phyloP scores from a whole-genome alignment of 1,284 basidiomycete genomes.

The Marasmius oreades region DNA sequence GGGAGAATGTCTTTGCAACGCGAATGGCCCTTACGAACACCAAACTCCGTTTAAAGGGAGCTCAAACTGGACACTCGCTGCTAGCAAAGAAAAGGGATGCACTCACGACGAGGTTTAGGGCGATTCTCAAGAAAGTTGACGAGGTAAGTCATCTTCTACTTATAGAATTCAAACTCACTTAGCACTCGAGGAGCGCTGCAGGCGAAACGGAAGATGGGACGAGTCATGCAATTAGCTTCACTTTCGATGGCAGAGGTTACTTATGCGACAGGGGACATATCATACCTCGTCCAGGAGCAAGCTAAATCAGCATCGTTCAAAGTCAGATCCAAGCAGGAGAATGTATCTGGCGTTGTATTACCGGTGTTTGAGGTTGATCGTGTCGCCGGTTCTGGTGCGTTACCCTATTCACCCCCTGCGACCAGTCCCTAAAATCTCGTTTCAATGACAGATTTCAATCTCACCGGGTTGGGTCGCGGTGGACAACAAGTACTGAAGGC shows the following conservation, averaged over 20 bases:
- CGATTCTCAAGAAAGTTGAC: constrained; percentile 89
- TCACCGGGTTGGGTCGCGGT: constrained; percentile 96
- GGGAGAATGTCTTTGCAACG: constrained; percentile 93
- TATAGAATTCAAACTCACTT: background rate
- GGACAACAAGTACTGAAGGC: constrained; percentile 95
- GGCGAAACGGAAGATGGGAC: constrained; percentile 99
- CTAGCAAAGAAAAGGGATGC: constrained; percentile 98
- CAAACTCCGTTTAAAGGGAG: constrained; percentile 91
- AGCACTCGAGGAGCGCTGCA: constrained; percentile 26
- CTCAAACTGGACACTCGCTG: constrained; percentile 95
- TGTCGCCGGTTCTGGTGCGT: constrained; percentile 74
- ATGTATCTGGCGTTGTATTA: constrained; percentile 96
- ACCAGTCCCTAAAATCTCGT: background rate
- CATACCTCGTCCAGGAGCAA: constrained; percentile 92
- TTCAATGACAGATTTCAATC: constrained; percentile 78
- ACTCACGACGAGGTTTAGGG: constrained; percentile 87
- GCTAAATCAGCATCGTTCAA: constrained; percentile 90
- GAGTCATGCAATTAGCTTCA: constrained; percentile 97
- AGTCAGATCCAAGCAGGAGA: constrained; percentile 96
- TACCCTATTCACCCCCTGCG: background rate
- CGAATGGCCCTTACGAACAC: constrained; percentile 94
- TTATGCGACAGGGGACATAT: constrained; percentile 96
- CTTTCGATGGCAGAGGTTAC: constrained; percentile 99
- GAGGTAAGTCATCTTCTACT: constrained; percentile 58
- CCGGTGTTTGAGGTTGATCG: constrained; percentile 93